Base-by-base conservation (phyloP, 208 protist genomes). In the Trypanosomatidae sp. region DNA sequence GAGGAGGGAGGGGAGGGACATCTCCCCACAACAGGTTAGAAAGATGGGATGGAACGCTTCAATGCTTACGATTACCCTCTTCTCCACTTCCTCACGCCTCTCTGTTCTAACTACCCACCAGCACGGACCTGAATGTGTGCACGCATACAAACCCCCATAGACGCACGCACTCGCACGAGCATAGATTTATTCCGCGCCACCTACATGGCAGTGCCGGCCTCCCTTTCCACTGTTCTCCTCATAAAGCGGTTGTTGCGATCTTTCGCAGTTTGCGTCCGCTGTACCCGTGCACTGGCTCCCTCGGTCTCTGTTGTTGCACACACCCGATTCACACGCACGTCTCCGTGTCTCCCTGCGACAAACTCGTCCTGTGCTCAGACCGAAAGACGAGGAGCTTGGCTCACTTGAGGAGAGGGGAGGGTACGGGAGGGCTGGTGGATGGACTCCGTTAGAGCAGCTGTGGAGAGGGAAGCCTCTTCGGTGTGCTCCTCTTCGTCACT, bases 381-480 rank as follows among this genome's bases (percentile, higher is more conserved):
- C 7, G 36, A 41, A 12, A 46, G 6, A 62, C 9, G 15, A 17
- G 15, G 17, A 30, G 39, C n/a, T 59, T 59, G 25, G 7, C 22
- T 25, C 25, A 33, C 25, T 59, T 17, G 60, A 15, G 33, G 60
- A 44, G 56, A 12, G 28, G 30, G 17, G 39, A 28, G 39, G 5
- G 36, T 44, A 65, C 39, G 60, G 6, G 7, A 30, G 41, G 1
- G 12, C 9, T 25, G 22, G 19, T 8, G 22, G 10, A 65, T 65
- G 60, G 41, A 65, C 12, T 65, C 22, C 10, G 8, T 22, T 17
- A 46, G 9, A n/a, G 39, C 22, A 28, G 33, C 22, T 44, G 39
- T 39, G 60, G 60, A 65, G 60, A 46, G 39, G 60, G 60, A 36
- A 22, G 39, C 39, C 33, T 53, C 64, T 28, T 68, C 44, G 46